Base-by-base conservation (phyloP, 805 yeast species). In the Metschnikowia orientalis region DNA sequence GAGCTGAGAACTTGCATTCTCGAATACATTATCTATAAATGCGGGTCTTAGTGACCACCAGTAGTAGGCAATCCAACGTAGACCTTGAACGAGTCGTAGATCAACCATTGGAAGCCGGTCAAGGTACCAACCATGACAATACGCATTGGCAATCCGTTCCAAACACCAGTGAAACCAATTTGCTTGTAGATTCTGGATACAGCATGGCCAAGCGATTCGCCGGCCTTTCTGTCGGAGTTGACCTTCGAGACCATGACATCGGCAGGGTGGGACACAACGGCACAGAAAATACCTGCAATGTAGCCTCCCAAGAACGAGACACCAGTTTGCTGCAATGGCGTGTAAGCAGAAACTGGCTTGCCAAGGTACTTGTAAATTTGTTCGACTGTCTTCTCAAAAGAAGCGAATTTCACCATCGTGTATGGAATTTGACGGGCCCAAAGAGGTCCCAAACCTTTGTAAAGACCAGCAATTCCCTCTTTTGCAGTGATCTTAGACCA, bases 401-500 rank as follows among this genome's bases (percentile, higher is more conserved):
- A 75, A 6, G 97, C 90, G 61, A 90, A 92, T 65, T 92, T 90
- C 42, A 84, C 94, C 96, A 90, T 89, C 17, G 97, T 90, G 69
- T 90, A 90, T n/a, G 97, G 98, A 50, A 90, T 83, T 64, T 90
- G 98, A 68, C 97, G 81, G 38, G 79, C 76, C 97, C 97, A 92
- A 45, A 90, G 70, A 9, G 98, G 97, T 7, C 78, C 81, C 34
- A 90, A 63, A 34, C 97, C 97, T 54, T 84, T 82, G 68, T 89
- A 90, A 32, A 90, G 69, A 2, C 87, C 85, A 14, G 67, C 77
- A 34, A 81, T 41, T 9, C 95, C 95, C 54, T 81, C 92, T 11
- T 61, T 53, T 4, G 81, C 78, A 22, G 73, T 68, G 44, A 83
- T 74, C 62, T 77, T 79, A 33, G 63, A 61, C 73, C 77, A 73